Base-by-base conservation (phyloP, 768 basidiomycete species). In the Strobilomyces confusus region DNA sequence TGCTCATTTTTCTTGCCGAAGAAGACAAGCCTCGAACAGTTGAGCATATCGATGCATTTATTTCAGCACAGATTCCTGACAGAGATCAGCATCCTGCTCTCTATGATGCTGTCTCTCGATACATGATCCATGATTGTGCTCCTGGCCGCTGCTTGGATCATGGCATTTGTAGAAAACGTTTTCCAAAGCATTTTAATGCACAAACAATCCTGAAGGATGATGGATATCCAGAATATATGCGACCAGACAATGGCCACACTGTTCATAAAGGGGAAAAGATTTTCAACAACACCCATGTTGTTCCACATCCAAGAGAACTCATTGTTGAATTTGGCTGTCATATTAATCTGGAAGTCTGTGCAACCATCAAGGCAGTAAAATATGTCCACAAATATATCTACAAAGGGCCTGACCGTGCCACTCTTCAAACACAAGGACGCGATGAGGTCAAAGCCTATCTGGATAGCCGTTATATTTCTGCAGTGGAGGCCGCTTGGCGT, bases 281-380 rank as follows among this genome's bases (percentile, higher is more conserved):
- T 32, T 58, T 73, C 20, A 64, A 72, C 53, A 81, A 81, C 49
- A 55, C 51, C 0, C 66, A 71, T 69, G 68, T 81, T n/a, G 73
- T 81, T 5, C 74, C 75, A 1, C 74, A 78, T 58, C 62, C 54
- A 40, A 72, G 70, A 1, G 72, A 60, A 25, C 63, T 80, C 0
- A 54, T 59, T 38, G 64, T 61, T 0, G 59, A 67, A 22, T 78
- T 70, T 54, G 22, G 71, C 50, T 78, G 77, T 55, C 77, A 82
- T 51, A 78, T 80, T 57, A 83, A 82, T 64, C 53, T 80, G 1
- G 79, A 82, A 56, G 71, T 71, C 48, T 67, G 62, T 44, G 63
- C 60, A 0, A 72, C 70, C 8, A 57, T 80, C 34, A 64, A 63
- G 9, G 58, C 76, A 3, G 48, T 76, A 60, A 78, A 79, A 48